These are phyloP conservation scores for Yamadazyma sp. DNA, from an alignment of 805 yeast species.

Conservation along the genomic window DNA sequence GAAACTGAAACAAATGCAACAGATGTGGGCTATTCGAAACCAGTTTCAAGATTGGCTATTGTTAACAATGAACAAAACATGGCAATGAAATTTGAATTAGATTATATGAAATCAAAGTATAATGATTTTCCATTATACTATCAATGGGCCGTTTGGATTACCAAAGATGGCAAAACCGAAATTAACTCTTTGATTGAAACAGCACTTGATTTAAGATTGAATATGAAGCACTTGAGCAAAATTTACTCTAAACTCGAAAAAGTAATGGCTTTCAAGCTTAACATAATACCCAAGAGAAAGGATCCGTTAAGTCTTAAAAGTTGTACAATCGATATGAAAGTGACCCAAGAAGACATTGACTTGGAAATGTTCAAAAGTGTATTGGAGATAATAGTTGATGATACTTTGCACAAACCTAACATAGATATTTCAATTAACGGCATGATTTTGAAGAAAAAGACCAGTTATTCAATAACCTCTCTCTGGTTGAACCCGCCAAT, in stretches of 20 bases:
- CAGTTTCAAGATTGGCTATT: constrained; percentile 17
- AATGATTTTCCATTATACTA: constrained; percentile 16
- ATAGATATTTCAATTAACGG: constrained; percentile 15
- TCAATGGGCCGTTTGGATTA: constrained; percentile 18
- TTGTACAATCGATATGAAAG: constrained; percentile 17
- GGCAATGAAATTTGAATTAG: constrained; percentile 12
- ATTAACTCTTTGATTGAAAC: constrained; percentile 14
- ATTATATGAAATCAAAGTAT: constrained; percentile 6
- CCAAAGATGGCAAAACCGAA: constrained; percentile 1
- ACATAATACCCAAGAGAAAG: constrained; percentile 14
- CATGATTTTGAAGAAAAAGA: constrained; percentile 9
- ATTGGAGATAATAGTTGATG: constrained; percentile 10
- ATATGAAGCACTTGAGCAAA: constrained; percentile 1
- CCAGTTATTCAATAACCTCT: constrained; percentile 14
- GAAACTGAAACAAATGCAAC: background rate
- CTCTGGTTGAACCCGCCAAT: constrained; percentile 17
- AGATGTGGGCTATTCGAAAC: constrained; percentile 9
- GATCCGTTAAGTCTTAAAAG: constrained; percentile 12
- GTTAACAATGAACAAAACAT: constrained; percentile 11
- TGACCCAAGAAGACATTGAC: constrained; percentile 10
- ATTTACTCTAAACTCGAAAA: constrained; percentile 5
- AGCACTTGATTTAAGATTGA: constrained; percentile 9
- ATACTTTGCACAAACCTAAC: constrained; percentile 6
- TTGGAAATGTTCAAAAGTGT: constrained; percentile 12
- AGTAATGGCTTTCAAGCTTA: constrained; percentile 15